Conservation (phyloP, 1,139 yeast genomes). For the Kazachstania sp. region DNA sequence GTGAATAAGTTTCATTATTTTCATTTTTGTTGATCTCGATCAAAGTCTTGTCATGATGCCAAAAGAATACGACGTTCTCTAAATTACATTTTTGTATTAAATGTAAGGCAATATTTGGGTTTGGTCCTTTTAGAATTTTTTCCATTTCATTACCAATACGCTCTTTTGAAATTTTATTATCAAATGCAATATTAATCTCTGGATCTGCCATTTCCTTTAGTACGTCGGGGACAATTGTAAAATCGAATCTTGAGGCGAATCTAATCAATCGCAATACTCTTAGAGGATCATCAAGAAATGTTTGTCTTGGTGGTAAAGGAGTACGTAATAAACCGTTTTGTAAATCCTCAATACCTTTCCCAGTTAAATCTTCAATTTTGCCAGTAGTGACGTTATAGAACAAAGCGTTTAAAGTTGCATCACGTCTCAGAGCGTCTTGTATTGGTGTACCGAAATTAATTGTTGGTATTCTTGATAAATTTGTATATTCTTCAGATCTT, state of each 20-base stretch:
- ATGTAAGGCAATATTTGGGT: slow-evolving; percentile 58
- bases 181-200: slow-evolving; percentile 50
- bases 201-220: slow-evolving; percentile 56
- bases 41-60: slow-evolving; percentile 22
- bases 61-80: slow-evolving; percentile 48
- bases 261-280: slow-evolving; percentile 77
- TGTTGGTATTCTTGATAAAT: slow-evolving; percentile 72
- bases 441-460: slow-evolving; percentile 76
- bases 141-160: slow-evolving; percentile 81
- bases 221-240: slow-evolving; percentile 52
- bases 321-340: slow-evolving; percentile 66
- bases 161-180: slow-evolving; percentile 76
- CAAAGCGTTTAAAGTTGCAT: slow-evolving; percentile 87
- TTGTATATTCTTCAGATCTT: slow-evolving; percentile 77
- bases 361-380: slow-evolving; percentile 77
- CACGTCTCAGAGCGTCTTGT: slow-evolving; percentile 87
- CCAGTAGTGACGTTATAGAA: slow-evolving; percentile 69
- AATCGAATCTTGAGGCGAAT: slow-evolving; percentile 74
- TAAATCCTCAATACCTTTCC: slow-evolving; percentile 64
- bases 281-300: slow-evolving; percentile 89
- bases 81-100: slow-evolving; percentile 50
- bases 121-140: slow-evolving; percentile 55
- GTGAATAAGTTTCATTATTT: slow-evolving; percentile 4
- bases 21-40: slow-evolving; percentile 14
- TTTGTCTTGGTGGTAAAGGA: slow-evolving; percentile 74